Percentiles rank a stretch among this genome's conserved stretches.
These are phyloP conservation scores for Salvia hispanica DNA, from an alignment of 257 asterid genomes.

Conservation along the genomic window DNA sequence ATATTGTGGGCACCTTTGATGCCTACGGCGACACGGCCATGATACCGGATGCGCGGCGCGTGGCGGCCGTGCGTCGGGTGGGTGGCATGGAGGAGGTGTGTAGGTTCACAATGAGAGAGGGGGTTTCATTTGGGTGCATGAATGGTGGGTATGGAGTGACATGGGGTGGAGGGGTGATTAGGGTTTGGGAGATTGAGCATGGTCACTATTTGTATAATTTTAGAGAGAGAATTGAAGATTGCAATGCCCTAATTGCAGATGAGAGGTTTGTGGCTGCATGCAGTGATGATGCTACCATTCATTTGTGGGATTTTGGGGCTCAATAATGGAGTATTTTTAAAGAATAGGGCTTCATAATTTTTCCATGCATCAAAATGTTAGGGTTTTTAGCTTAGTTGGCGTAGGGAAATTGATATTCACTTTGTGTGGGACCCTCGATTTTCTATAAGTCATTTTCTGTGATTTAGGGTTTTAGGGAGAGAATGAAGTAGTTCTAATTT, in stretches of 20 bases:
- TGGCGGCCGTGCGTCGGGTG: slow-evolving; percentile 47
- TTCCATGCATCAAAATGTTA: no score
- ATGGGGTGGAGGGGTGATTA: slow-evolving; percentile 51
- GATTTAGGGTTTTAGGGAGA: slow-evolving; percentile 34
- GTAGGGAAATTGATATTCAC: not conserved
- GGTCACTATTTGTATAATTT: slow-evolving; percentile 58
- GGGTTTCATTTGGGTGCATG: slow-evolving; percentile 56
- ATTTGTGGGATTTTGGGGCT: slow-evolving; percentile 87
- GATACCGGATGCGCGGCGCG: slow-evolving; percentile 44
- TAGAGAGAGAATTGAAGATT: slow-evolving; percentile 55
- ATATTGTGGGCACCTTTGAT: slow-evolving; percentile 58
- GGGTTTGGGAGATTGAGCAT: slow-evolving; percentile 69
- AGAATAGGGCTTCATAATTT: no score
- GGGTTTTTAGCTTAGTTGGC: no score
- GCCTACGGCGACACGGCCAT: slow-evolving; percentile 43
- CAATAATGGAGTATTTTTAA: slow-evolving; percentile 24
- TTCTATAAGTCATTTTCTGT: not conserved
- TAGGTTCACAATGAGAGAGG: slow-evolving; percentile 55
- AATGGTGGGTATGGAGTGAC: slow-evolving; percentile 67
- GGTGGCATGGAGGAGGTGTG: slow-evolving; percentile 46
- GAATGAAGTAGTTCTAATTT: slow-evolving; percentile 1
- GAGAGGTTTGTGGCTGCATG: slow-evolving; percentile 69
- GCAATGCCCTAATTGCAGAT: slow-evolving; percentile 62
- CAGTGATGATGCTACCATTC: slow-evolving; percentile 65
- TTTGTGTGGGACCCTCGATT: no score